Evolutionary conservation across 164 flowering plant genomes (phyloP).

Genomic region (Vitis vinifera): DNA sequence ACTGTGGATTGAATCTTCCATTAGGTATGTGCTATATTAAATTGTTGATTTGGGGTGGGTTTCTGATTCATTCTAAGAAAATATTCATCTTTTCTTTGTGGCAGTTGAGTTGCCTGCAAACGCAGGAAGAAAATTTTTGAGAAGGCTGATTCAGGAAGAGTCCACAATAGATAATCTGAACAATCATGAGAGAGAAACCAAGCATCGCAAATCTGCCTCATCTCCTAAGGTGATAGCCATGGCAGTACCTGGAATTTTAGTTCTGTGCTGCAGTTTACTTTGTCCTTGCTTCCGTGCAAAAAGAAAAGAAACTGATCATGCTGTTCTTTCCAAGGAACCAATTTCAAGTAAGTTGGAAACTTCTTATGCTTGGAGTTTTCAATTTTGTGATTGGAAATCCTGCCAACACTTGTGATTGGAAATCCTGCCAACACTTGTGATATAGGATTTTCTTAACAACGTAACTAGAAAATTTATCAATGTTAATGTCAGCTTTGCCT

Average conservation of each 20-base stretch:
- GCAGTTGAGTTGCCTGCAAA: slow-evolving; percentile 37
- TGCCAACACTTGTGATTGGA: background rate
- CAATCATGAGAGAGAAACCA: slow-evolving; percentile 16
- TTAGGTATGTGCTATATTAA: slow-evolving; percentile 24
- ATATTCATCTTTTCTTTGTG: slow-evolving; percentile 8
- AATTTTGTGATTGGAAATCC: background rate
- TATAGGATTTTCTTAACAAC: background rate
- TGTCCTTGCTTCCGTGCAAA: slow-evolving; percentile 65
- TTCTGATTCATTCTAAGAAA: background rate
- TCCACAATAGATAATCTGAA: slow-evolving; percentile 9
- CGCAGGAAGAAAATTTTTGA: slow-evolving; percentile 50
- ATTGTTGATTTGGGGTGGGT: background rate
- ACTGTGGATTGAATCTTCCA: slow-evolving; percentile 30
- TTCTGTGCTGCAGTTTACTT: slow-evolving; percentile 51
- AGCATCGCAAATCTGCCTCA: slow-evolving; percentile 11
- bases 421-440: background rate
- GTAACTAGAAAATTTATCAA: too few species aligned
- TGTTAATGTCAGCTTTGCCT: background rate
- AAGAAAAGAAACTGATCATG: slow-evolving; percentile 43
- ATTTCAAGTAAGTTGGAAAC: slow-evolving; percentile 58
- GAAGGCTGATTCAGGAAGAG: slow-evolving; percentile 22
- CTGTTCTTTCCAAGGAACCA: slow-evolving; percentile 52
- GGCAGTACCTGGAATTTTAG: slow-evolving; percentile 49
- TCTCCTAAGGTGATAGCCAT: slow-evolving; percentile 37
- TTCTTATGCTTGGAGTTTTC: background rate